Conservation (phyloP, 805 yeast genomes). For the Candida mattraensis region DNA sequence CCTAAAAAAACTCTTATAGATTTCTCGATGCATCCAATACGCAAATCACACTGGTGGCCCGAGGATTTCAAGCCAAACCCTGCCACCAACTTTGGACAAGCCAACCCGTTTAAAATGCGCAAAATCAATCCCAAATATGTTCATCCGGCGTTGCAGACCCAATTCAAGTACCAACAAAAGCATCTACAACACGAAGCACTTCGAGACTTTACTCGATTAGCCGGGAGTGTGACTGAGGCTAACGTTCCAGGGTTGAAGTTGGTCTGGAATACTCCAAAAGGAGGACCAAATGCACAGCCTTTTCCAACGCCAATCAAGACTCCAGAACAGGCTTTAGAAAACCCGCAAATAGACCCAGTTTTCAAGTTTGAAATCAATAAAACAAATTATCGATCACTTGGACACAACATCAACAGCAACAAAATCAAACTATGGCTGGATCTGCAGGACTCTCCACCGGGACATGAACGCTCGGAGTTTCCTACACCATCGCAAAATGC, state of each 20-base stretch:
- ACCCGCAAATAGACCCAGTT: conserved; percentile 25
- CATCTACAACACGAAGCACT: conserved; percentile 22
- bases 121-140: conserved; percentile 17
- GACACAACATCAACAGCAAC: conserved; percentile 20
- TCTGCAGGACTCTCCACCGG: conserved; percentile 47
- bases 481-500: conserved; percentile 54
- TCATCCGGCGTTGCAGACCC: conserved; percentile 26
- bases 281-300: not conserved
- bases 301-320: conserved; percentile 28
- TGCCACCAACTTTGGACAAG: conserved; percentile 19
- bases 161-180: conserved; percentile 22
- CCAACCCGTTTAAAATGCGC: conserved; percentile 23
- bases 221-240: conserved; percentile 14
- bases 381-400: conserved; percentile 19
- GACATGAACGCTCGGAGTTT: conserved; percentile 58
- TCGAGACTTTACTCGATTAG: conserved; percentile 25
- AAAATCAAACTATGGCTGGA: conserved; percentile 32
- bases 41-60: conserved; percentile 34
- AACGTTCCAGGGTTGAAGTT: conserved; percentile 15
- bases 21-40: conserved; percentile 27
- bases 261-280: conserved; percentile 13
- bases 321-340: conserved; percentile 22
- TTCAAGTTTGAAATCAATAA: conserved; percentile 30
- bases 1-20: conserved; percentile 18
- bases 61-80: conserved; percentile 39